phyloP scores from a whole-genome alignment of 2,329 filamentous ascomycete species.

The Trichoderma sp. region DNA sequence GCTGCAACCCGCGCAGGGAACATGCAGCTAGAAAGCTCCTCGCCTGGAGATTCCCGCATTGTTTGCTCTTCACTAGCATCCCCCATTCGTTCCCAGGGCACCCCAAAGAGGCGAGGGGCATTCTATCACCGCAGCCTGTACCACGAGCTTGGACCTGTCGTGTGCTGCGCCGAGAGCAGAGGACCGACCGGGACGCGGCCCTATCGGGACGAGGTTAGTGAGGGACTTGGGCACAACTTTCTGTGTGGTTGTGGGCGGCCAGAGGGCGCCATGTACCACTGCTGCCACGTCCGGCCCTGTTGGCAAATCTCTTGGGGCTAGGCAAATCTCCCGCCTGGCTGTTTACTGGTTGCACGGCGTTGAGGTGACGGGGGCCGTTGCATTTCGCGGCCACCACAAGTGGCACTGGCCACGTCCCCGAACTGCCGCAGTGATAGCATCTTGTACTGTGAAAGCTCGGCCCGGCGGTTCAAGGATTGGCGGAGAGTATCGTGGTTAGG shows the following conservation, averaged over 20 bases:
- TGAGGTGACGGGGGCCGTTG: conserved; percentile 24
- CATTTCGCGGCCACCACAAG: conserved; percentile 1
- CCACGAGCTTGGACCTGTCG: neutral
- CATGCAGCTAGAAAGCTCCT: conserved; percentile 22
- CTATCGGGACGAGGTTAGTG: neutral
- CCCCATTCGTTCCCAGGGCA: conserved; percentile 1
- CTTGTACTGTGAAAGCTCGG: conserved; percentile 16
- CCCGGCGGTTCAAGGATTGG: conserved; percentile 22
- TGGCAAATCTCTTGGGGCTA: conserved; percentile 7
- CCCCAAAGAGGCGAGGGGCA: conserved; percentile 22
- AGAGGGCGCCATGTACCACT: neutral
- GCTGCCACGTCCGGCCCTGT: neutral
- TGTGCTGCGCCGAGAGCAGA: neutral
- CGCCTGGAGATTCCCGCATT: conserved; percentile 15
- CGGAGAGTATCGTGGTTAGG: conserved; percentile 19
- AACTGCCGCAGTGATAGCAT: conserved; percentile 11
- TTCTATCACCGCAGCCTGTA: conserved; percentile 14
- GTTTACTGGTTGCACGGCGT: conserved; percentile 25
- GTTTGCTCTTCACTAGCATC: conserved; percentile 17
- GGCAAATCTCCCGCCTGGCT: conserved; percentile 18
- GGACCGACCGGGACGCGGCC: neutral
- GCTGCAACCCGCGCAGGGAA: conserved; percentile 4
- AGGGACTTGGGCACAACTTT: neutral
- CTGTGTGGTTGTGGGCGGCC: neutral
- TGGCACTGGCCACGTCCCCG: conserved; percentile 19